These are phyloP conservation scores for Aspergillus incahuasiensis DNA, from an alignment of 495 filamentous ascomycete genomes.

Conservation along the genomic window DNA sequence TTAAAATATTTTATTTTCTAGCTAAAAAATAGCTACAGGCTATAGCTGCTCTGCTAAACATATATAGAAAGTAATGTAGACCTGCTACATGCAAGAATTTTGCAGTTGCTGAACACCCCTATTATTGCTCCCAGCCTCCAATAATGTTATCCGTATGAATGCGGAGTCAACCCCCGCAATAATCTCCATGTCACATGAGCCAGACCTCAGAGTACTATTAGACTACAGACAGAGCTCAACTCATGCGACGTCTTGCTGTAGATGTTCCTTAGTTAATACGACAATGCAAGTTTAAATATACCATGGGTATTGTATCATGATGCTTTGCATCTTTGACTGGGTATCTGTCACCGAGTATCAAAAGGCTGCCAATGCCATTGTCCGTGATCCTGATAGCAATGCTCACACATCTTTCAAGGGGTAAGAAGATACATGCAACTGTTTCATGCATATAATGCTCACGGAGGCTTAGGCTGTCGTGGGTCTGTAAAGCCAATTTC, in stretches of 20 bases:
- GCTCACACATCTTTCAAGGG: not conserved
- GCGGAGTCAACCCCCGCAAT: not conserved
- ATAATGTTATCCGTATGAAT: too few relatives aligned
- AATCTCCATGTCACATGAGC: not conserved
- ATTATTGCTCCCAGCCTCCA: too few relatives aligned
- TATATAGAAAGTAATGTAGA: too few relatives aligned
- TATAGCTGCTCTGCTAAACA: too few relatives aligned
- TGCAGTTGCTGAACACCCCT: too few relatives aligned
- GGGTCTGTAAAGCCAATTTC: not conserved
- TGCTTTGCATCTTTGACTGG: not conserved
- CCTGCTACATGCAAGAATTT: too few relatives aligned
- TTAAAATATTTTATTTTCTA: too few relatives aligned
- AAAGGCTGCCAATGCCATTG: not conserved
- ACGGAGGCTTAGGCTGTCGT: slow-evolving; percentile 2
- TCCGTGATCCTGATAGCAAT: not conserved
- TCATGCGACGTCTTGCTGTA: not conserved
- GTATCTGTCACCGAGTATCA: not conserved
- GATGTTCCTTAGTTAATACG: not conserved
- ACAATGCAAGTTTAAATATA: not conserved
- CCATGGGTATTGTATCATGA: slow-evolving; percentile 4
- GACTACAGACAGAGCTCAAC: not conserved
- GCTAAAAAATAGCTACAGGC: too few relatives aligned
- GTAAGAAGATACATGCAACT: not conserved
- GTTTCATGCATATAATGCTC: not conserved
- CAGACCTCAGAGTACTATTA: too few relatives aligned